phyloP scores from a whole-genome alignment of 2,329 filamentous ascomycete genomes.

The Proliferodiscus dingleyae region DNA sequence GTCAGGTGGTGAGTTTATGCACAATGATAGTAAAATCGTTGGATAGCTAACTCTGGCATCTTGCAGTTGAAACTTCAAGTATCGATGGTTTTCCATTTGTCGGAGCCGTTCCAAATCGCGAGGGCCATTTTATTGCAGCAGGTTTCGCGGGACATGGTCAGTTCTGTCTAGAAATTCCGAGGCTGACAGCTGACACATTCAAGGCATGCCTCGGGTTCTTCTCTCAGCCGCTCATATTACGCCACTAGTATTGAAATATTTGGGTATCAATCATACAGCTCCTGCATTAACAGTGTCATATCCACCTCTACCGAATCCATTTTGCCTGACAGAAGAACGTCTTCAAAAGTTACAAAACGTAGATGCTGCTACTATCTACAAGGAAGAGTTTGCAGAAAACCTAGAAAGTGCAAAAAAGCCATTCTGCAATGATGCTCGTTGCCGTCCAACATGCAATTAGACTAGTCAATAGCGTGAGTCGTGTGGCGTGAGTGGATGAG shows the following conservation, averaged over 20 bases:
- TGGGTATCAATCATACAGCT: constrained; percentile 19
- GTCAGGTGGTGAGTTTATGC: constrained; percentile 19
- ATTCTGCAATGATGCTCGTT: constrained; percentile 16
- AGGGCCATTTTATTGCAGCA: constrained; percentile 39
- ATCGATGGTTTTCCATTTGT: constrained; percentile 39
- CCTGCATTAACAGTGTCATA: constrained; percentile 20
- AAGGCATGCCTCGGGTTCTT: constrained; percentile 32
- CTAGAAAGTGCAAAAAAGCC: constrained; percentile 17
- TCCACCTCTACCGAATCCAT: constrained; percentile 28
- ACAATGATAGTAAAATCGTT: background rate
- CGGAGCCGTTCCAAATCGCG: constrained; percentile 36
- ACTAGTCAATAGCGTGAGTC: too few species aligned
- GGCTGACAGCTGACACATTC: background rate
- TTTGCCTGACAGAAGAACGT: constrained; percentile 28
- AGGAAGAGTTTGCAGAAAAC: constrained; percentile 4
- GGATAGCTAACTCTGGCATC: background rate
- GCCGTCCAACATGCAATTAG: too few species aligned
- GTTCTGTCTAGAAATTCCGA: too few species aligned
- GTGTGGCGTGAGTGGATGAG: too few species aligned
- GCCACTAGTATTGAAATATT: constrained; percentile 22
- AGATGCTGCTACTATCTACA: too few species aligned
- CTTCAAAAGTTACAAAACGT: constrained; percentile 18
- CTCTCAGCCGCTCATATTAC: constrained; percentile 28
- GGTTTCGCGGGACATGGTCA: constrained; percentile 45
- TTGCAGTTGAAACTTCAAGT: constrained; percentile 16